phyloP scores from a whole-genome alignment of 352 stramenopile genomes.

The Globisporangium irregulare region DNA sequence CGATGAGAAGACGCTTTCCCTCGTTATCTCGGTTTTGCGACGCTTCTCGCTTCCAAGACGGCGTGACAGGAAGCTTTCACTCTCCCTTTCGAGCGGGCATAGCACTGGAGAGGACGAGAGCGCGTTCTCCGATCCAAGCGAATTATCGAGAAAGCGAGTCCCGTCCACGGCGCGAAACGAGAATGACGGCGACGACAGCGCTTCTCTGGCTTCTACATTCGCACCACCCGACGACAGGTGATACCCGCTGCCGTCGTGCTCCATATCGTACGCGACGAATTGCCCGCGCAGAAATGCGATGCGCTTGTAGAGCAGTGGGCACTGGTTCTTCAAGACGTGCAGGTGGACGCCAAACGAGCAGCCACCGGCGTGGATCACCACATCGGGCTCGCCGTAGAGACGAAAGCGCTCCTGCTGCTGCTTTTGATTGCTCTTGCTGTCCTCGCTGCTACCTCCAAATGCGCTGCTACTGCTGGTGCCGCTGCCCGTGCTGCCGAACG shows the following conservation, averaged over 20 bases:
- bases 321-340: constrained; percentile 28
- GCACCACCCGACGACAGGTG: neutral
- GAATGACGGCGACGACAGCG: neutral
- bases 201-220: neutral
- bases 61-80: neutral
- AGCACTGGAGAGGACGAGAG: constrained; percentile 7
- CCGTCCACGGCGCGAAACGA: constrained; percentile 3
- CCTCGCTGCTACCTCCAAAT: neutral
- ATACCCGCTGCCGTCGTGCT: constrained; percentile 3
- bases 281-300: constrained; percentile 25
- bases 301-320: constrained; percentile 36
- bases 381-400: constrained; percentile 23
- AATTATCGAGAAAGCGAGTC: neutral
- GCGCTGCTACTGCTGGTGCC: constrained; percentile 4
- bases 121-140: constrained; percentile 10
- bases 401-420: neutral
- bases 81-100: constrained; percentile 1
- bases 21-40: neutral
- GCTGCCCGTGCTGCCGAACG: constrained; percentile 9
- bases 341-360: constrained; percentile 52
- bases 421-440: neutral
- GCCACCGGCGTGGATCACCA: constrained; percentile 43
- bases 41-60: neutral
- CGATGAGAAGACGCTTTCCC: neutral
- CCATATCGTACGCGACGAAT: neutral